Base-by-base conservation (phyloP, 1,284 basidiomycete species). In the Somion occarium region DNA sequence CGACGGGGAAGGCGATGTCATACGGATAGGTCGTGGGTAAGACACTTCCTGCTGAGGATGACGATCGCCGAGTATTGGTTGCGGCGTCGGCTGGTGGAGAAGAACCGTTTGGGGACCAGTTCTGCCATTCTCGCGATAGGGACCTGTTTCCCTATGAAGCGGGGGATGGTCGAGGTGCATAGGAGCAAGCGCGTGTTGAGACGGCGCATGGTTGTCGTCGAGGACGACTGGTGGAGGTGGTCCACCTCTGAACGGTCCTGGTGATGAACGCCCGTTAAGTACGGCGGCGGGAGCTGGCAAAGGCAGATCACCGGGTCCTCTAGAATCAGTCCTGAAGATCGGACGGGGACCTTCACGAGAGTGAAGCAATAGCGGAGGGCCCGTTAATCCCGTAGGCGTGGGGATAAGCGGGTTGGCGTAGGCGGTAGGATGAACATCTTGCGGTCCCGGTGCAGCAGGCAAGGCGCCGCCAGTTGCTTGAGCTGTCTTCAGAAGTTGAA, bases 341-440 rank as follows among this genome's bases (percentile, higher is more conserved):
- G 82, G 78, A 37, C 79, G 78, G 53, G 72, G 57, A 37, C 49
- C 56, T 52, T 65, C 71, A 0, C 73, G 71, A 0, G 78, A 71
- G 56, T 83, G 79, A 30, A 86, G 60, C 37, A 87, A 67, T 30
- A 86, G 69, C 12, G 83, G 82, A 0, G 83, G 83, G 0, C 84
- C 84, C 13, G 69, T 72, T 11, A 86, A 69, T 13, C 81, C 80
- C 2, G 42, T 12, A 3, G 65, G 61, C 20, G 87, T 84, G 9
- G 83, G 81, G 11, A 85, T 79, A 20, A 84, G 77, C 0, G 83
- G 76, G 55, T 81, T 88, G 0, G 91, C 87, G 63, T 97, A 98
- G 11, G 93, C 92, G 1, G 93, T 95, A 0, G 93, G 93, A 59
- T 97, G 94, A 0, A 98, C 93, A 62, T 98, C 95, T 62, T 95